These are phyloP conservation scores for Amaranthus palmeri DNA, from an alignment of 148 eudicot species.

Conservation along the genomic window DNA sequence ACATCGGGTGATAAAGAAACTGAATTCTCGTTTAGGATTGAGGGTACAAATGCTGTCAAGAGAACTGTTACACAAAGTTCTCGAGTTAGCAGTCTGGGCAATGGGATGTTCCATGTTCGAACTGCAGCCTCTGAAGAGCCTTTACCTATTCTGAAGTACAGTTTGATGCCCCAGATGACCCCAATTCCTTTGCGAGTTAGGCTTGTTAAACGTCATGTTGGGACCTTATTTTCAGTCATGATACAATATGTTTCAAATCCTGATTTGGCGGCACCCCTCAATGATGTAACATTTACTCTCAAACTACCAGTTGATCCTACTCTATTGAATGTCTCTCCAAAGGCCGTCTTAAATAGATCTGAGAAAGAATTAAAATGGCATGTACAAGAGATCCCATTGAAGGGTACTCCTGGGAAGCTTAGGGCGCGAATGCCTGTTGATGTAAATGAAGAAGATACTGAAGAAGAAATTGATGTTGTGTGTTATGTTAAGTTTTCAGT, in stretches of 20 bases:
- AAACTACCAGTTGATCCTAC: constrained; percentile 90
- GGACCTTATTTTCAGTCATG: constrained; percentile 88
- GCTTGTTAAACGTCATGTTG: constrained; percentile 77
- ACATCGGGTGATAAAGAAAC: constrained; percentile 71
- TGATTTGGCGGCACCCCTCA: constrained; percentile 63
- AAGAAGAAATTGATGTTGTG: constrained; percentile 70
- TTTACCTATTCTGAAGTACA: constrained; percentile 69
- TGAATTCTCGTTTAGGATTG: constrained; percentile 84
- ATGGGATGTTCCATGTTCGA: constrained; percentile 82
- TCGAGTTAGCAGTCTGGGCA: constrained; percentile 75
- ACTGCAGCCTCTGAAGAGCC: constrained; percentile 67
- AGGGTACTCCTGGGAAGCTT: constrained; percentile 72
- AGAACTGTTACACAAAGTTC: constrained; percentile 65
- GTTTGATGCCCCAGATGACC: constrained; percentile 67
- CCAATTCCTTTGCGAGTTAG: constrained; percentile 83
- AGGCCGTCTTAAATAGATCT: constrained; percentile 78
- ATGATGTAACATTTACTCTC: constrained; percentile 62
- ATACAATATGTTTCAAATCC: constrained; percentile 86
- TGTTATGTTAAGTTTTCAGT: constrained; percentile 66
- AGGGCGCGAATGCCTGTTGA: constrained; percentile 89
- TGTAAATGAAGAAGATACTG: constrained; percentile 61
- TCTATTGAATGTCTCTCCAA: constrained; percentile 74
- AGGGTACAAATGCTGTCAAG: constrained; percentile 58
- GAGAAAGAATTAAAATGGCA: constrained; percentile 94
- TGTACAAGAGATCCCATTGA: constrained; percentile 71